A percentile compares a stretch with the other conserved stretches of the same genome.
phyloP scores from a whole-genome alignment of 2,329 filamentous ascomycete genomes.

The Phaeoacremonium minimum region DNA sequence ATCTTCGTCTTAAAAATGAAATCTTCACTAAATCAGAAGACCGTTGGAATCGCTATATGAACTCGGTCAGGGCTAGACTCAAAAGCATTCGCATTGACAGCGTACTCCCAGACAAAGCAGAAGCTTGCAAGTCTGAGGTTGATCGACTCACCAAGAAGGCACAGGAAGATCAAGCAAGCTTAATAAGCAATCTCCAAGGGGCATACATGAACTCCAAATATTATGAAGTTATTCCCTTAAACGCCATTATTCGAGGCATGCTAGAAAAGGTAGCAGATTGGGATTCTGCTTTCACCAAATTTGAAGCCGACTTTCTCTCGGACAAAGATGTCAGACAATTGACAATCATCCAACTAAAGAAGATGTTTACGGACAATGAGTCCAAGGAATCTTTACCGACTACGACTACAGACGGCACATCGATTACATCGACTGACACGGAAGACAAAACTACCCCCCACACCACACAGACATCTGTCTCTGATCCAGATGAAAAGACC shows the following conservation, averaged over 20 bases:
- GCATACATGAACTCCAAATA: conserved; percentile 93
- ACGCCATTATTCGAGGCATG: conserved; percentile 81
- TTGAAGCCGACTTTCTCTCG: conserved; percentile 89
- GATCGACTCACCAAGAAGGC: conserved; percentile 73
- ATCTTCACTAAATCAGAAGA: conserved; percentile 78
- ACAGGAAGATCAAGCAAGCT: conserved; percentile 72
- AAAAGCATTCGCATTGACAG: conserved; percentile 89
- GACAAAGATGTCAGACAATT: conserved; percentile 94
- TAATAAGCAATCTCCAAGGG: conserved; percentile 77
- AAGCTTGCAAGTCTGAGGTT: conserved; percentile 77
- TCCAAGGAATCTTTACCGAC: conserved; percentile 71
- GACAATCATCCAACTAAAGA: conserved; percentile 87
- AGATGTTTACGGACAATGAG: conserved; percentile 89
- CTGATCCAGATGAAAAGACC: conserved; percentile 13
- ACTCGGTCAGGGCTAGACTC: conserved; percentile 77
- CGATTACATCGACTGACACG: conserved; percentile 27
- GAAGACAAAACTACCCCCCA: conserved; percentile 41
- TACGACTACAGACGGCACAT: conserved; percentile 33
- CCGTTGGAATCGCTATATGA: conserved; percentile 80
- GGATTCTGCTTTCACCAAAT: conserved; percentile 86
- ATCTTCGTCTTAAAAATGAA: conserved; percentile 88
- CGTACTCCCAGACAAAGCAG: conserved; percentile 80
- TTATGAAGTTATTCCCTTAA: conserved; percentile 94
- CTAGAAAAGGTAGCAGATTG: conserved; percentile 90
- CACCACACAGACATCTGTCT: conserved; percentile 21